Evolutionary conservation across 1,284 basidiomycete genomes (phyloP).

Genomic region (Ceratobasidium sp.): DNA sequence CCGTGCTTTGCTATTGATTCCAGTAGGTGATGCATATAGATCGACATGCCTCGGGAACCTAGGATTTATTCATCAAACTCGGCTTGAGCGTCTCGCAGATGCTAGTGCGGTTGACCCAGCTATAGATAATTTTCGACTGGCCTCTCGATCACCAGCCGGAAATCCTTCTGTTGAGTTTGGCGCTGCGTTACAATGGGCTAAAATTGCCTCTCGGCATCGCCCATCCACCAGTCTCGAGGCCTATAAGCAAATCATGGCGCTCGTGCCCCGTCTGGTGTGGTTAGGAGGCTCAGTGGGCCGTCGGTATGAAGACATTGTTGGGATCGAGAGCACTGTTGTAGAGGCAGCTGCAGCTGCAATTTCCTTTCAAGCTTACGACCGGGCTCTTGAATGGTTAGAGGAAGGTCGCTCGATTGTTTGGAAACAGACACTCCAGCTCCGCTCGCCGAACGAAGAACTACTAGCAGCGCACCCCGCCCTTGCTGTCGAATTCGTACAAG

Average conservation of each 20-base stretch:
- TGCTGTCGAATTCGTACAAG: not conserved
- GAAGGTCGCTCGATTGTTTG: not conserved
- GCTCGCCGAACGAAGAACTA: not conserved
- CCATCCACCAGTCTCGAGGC: not conserved
- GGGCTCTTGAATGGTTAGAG: slow-evolving; percentile 28
- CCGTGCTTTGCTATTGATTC: not conserved
- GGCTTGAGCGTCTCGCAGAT: no score
- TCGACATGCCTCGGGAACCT: no score
- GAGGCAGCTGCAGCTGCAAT: slow-evolving; percentile 12
- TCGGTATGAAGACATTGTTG: not conserved
- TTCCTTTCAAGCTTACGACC: not conserved
- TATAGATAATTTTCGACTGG: no score
- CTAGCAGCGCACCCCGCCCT: not conserved
- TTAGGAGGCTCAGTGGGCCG: not conserved
- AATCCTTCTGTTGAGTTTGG: not conserved
- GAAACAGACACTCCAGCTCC: slow-evolving; percentile 15
- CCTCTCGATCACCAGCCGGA: no score
- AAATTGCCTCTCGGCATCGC: not conserved
- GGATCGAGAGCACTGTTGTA: not conserved
- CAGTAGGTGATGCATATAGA: not conserved
- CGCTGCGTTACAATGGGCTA: not conserved
- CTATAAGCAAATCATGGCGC: slow-evolving; percentile 4
- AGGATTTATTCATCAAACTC: no score
- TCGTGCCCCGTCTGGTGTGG: slow-evolving; percentile 10
- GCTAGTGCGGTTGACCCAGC: no score